phyloP scores from a whole-genome alignment of 23 red algal genomes.

The Gracilaria caudata region DNA sequence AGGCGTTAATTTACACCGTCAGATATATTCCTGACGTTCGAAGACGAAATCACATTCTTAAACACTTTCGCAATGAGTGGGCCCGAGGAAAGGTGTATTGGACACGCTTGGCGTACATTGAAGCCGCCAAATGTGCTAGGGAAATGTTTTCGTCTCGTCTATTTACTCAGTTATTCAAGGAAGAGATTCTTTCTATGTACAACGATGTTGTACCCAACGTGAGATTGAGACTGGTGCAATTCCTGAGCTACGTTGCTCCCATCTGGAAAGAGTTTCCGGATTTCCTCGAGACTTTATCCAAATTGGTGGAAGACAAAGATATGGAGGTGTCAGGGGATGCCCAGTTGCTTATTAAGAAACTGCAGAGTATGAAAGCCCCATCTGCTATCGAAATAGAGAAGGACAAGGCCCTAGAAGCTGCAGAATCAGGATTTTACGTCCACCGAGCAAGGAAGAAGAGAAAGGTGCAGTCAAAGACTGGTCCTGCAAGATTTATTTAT shows the following conservation, averaged over 20 bases:
- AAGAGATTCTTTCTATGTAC: constrained; percentile 54
- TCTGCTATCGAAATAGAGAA: constrained; percentile 33
- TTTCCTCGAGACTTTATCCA: constrained; percentile 19
- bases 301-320: constrained; percentile 25
- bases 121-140: constrained; percentile 55
- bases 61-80: constrained; percentile 78
- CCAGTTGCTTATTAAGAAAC: background rate
- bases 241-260: constrained; percentile 34
- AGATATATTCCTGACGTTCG: constrained; percentile 72
- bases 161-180: constrained; percentile 58
- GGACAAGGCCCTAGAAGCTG: constrained; percentile 19
- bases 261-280: constrained; percentile 49
- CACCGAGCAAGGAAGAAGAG: constrained; percentile 28
- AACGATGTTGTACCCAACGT: constrained; percentile 76
- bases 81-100: constrained; percentile 82
- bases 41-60: constrained; percentile 66
- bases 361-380: background rate
- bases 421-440: constrained; percentile 21
- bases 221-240: constrained; percentile 45
- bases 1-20: constrained; percentile 45
- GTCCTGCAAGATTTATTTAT: background rate
- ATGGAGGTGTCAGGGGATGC: constrained; percentile 37
- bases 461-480: constrained; percentile 15
- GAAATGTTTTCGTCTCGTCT: constrained; percentile 56
- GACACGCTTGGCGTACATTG: constrained; percentile 77